Evolutionary conservation across 2,329 filamentous ascomycete genomes (phyloP).

Genomic region (Pseudonectria foliicola): DNA sequence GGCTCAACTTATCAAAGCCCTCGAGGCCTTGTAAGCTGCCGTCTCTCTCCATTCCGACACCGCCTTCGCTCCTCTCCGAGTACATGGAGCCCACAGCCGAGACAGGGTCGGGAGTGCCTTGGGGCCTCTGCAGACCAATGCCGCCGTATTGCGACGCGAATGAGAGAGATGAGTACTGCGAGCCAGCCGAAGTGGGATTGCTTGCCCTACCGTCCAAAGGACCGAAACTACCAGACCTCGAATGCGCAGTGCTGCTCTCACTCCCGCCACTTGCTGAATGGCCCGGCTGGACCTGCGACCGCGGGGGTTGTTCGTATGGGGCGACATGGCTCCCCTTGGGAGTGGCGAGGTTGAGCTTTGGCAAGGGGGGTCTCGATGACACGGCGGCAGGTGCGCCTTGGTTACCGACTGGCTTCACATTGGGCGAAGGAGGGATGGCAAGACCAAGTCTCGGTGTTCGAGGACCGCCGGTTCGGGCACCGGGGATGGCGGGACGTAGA

Average conservation of each 20-base stretch:
- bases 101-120: slow-evolving; percentile 73
- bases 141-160: slow-evolving; percentile 68
- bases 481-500: slow-evolving; percentile 75
- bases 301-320: slow-evolving; percentile 59
- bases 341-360: slow-evolving; percentile 78
- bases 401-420: slow-evolving; percentile 65
- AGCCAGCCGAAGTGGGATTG: slow-evolving; percentile 80
- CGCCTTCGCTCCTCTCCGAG: slow-evolving; percentile 72
- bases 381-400: slow-evolving; percentile 29
- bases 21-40: slow-evolving; percentile 71
- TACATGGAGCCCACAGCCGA: slow-evolving; percentile 83
- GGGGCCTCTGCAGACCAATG: slow-evolving; percentile 57
- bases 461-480: slow-evolving; percentile 53
- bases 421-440: slow-evolving; percentile 83
- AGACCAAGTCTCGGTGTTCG: slow-evolving; percentile 75
- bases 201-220: slow-evolving; percentile 67
- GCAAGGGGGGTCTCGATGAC: slow-evolving; percentile 50
- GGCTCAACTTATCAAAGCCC: slow-evolving; percentile 69
- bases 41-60: slow-evolving; percentile 73
- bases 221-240: slow-evolving; percentile 77
- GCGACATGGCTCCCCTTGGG: slow-evolving; percentile 74
- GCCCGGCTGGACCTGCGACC: slow-evolving; percentile 46
- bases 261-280: slow-evolving; percentile 70
- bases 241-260: slow-evolving; percentile 72
- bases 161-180: slow-evolving; percentile 74